Conservation (phyloP, 2,329 filamentous ascomycete genomes). For the Xylaria multiplex region DNA sequence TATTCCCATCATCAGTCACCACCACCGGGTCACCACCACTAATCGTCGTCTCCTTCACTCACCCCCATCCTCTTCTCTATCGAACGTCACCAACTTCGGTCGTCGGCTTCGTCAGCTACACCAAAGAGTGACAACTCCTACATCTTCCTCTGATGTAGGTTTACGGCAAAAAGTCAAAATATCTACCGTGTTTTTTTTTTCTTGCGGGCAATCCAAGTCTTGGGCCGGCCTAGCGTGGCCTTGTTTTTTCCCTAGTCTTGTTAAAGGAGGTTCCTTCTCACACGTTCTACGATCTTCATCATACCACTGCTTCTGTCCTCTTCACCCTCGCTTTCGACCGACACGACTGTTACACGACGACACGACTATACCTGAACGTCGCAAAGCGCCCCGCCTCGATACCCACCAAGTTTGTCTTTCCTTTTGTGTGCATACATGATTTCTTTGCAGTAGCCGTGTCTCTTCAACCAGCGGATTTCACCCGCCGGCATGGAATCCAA, state of each 20-base stretch:
- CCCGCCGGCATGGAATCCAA: constrained; percentile 40
- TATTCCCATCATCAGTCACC: constrained; percentile 8
- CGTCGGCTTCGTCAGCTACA: constrained; percentile 5
- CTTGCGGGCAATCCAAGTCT: constrained; percentile 2
- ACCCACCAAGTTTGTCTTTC: background rate
- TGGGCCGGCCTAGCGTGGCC: constrained; percentile 28
- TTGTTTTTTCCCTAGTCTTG: constrained; percentile 22
- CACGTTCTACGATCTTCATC: constrained; percentile 23
- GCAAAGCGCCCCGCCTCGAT: constrained; percentile 6
- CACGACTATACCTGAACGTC: background rate
- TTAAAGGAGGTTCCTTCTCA: constrained; percentile 17
- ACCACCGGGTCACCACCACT: background rate
- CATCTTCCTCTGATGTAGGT: constrained; percentile 5
- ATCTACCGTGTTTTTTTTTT: background rate
- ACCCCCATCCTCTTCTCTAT: constrained; percentile 21
- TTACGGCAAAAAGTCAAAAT: background rate
- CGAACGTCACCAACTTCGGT: constrained; percentile 11
- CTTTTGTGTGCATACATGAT: constrained; percentile 32
- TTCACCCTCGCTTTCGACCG: constrained; percentile 4
- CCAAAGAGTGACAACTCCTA: no score
- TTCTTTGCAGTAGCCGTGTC: constrained; percentile 28
- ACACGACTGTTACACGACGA: constrained; percentile 11
- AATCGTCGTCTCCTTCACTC: constrained; percentile 17
- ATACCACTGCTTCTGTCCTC: constrained; percentile 2
- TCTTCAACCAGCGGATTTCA: constrained; percentile 30